Evolutionary conservation across 805 yeast genomes (phyloP).

Genomic region (Cyberlindnera saturnus): DNA sequence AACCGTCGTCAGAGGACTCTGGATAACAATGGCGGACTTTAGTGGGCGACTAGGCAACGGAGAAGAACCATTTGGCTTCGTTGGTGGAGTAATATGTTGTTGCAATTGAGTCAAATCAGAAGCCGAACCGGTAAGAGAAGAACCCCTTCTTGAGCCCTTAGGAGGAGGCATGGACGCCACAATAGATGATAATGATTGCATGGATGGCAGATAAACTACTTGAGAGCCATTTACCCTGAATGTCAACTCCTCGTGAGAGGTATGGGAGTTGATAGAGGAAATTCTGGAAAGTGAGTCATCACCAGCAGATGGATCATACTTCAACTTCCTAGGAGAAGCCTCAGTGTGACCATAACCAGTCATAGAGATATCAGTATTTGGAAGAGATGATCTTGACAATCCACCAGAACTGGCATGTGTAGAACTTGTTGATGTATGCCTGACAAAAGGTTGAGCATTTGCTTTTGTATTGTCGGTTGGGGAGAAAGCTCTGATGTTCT

Average conservation of each 20-base stretch:
- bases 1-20: no score
- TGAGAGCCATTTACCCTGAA: neutral
- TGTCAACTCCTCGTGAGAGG: slow-evolving; percentile 7
- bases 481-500: neutral
- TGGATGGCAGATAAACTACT: neutral
- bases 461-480: neutral
- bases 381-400: neutral
- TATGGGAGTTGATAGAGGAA: slow-evolving; percentile 17
- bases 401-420: neutral
- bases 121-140: no score
- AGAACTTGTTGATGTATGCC: neutral
- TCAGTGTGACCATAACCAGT: neutral
- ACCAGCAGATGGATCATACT: slow-evolving; percentile 6
- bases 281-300: slow-evolving; percentile 14
- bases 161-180: no score
- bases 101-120: no score
- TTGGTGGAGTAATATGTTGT: no score
- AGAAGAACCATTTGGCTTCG: no score
- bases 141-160: no score
- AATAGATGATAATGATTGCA: neutral
- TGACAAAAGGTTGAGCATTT: neutral
- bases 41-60: no score
- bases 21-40: no score
- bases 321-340: neutral
- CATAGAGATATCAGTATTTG: neutral